A percentile compares a stretch with the other conserved stretches of the same genome.
Evolutionary conservation across 106 monocot species (phyloP).

Genomic region (Allium sativum): DNA sequence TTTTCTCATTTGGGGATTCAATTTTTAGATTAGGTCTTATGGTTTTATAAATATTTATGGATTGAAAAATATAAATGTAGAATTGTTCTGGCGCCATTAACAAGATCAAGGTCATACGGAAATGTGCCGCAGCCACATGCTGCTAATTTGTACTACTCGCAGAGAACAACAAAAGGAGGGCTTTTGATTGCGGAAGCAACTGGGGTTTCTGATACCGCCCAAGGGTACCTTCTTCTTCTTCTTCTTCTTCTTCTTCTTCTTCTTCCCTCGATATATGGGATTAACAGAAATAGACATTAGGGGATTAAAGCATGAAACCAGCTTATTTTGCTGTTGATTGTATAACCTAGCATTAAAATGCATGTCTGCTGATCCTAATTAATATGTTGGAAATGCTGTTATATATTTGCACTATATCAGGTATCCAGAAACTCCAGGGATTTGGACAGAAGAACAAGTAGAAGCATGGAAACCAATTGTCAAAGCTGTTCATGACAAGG

Average conservation of each 20-base stretch:
- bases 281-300: no score
- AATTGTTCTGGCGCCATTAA: not conserved
- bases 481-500: constrained; percentile 16
- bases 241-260: no score
- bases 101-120: not conserved
- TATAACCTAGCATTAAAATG: no score
- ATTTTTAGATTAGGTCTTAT: no score
- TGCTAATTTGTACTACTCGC: not conserved
- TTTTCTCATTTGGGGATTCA: no score
- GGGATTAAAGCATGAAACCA: no score
- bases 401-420: no score
- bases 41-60: no score
- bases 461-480: constrained; percentile 24
- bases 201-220: not conserved
- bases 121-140: not conserved
- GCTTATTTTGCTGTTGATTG: no score
- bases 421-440: not conserved
- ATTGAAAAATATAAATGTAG: not conserved
- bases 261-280: no score
- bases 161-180: not conserved
- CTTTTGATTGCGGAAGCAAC: not conserved
- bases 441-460: constrained; percentile 19
- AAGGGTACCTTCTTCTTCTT: not conserved
- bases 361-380: no score
- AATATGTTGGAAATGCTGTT: no score